Evolutionary conservation across 345 rosid genomes (phyloP).

Genomic region (Salix viminalis): DNA sequence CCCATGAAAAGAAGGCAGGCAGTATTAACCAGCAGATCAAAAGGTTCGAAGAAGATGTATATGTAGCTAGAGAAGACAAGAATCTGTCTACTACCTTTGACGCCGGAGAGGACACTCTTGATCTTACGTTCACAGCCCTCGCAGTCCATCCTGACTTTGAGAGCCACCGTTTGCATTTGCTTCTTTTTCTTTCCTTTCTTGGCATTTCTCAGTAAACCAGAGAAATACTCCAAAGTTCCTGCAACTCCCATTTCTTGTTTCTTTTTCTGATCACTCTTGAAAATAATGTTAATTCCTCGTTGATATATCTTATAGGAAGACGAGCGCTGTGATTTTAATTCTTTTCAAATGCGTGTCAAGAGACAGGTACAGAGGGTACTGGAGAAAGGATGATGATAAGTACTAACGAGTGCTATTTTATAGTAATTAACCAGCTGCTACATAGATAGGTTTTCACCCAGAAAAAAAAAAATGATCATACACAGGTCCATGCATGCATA

Average conservation of each 20-base stretch:
- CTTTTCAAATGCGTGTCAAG: neutral
- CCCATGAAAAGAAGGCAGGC: neutral
- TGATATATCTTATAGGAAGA: neutral
- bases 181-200: constrained; percentile 54
- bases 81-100: constrained; percentile 55
- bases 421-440: constrained; percentile 2
- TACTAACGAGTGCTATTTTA: neutral
- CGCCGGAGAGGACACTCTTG: constrained; percentile 60
- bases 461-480: neutral
- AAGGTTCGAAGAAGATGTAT: neutral
- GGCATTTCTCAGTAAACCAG: constrained; percentile 41
- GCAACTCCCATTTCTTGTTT: constrained; percentile 57
- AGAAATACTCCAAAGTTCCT: constrained; percentile 69
- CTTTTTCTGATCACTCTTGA: neutral
- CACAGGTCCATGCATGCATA: neutral
- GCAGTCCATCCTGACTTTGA: constrained; percentile 79
- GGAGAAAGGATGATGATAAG: neutral
- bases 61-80: neutral
- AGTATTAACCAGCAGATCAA: neutral
- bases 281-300: neutral
- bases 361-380: too few relatives aligned
- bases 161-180: constrained; percentile 66
- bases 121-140: constrained; percentile 85
- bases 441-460: neutral
- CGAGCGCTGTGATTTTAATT: neutral